Base-by-base conservation (phyloP, 2,329 filamentous ascomycete genomes). In the Geosmithia putterillii region DNA sequence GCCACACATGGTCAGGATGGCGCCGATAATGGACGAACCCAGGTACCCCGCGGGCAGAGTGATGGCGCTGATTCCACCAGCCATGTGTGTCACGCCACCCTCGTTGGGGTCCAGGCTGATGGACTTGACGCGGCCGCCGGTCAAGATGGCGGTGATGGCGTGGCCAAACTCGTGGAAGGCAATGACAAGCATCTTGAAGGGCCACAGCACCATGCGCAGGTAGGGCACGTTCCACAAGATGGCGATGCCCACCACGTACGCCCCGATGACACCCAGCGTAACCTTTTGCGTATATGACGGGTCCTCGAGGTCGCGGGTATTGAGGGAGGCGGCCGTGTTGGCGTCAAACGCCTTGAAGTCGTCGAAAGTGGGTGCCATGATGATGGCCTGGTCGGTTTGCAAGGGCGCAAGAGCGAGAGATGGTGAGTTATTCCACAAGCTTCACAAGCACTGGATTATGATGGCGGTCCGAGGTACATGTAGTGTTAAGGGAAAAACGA, bases 121-220 rank as follows among this genome's bases (percentile, higher is more conserved):
- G 35, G 77, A 82, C 56, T 86, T 77, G 50, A 89, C 84, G 44
- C 67, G 70, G 4, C 84, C 84, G 44, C 84, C 84, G 0, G 84
- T 89, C 46, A 79, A 74, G 48, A 81, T 73, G 35, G 82, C 81
- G 1, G 78, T 78, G 52, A 86, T 74, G 41, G 84, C 84, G 61
- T 89, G 84, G 12, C 81, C 77, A 54, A 88, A 80, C 51, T 89
- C 84, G 62, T 89, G 84, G 60, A 88, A 89, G 34, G 84, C 84
- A 49, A 89, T 88, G 42, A 86, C 82, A 18, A 89, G 72, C 83
- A 88, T 87, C 79, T 89, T 89, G 67, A 89, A 88, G 4, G 84
- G 84, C 83, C 83, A 89, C 32, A 89, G 64, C 1, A 81, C 70
- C 70, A 77, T 82, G 44, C 76, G 71, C n/a, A 89, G 62, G 58